Base-by-base conservation (phyloP, 495 filamentous ascomycete species). In the Aspergillus affinis region DNA sequence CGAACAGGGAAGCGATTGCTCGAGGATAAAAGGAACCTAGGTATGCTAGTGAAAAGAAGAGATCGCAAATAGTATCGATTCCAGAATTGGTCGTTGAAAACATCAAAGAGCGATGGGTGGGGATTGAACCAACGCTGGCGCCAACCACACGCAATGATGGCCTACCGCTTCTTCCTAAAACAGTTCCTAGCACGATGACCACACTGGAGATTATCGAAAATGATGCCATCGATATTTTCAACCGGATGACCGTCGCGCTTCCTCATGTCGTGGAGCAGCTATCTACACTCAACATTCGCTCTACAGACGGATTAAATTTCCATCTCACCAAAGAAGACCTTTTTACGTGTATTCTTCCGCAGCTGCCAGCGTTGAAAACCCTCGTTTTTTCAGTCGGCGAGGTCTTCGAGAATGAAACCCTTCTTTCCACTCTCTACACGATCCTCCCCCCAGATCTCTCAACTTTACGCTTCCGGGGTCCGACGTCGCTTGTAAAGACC, bases 191-290 rank as follows among this genome's bases (percentile, higher is more conserved):
- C 9, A 56, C 62, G 10, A 30, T 70, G 18, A 20, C 55, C 7
- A 65, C 48, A 7, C 20, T 72, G 10, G 70, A 70, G 21, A 72
- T 69, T 13, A 61, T 57, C 15, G 63, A 72, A 17, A 68, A 69
- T 29, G 69, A 72, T 29, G 61, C 65, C 3, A 57, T 72, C 0
- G 65, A 66, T 27, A 62, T 65, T 0, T 66, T 69, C 54, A 59
- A 27, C 48, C 61, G 66, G 2, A 67, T 72, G 65, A 30, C 50
- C 0, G 6, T 64, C 0, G 65, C 62, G 0, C 62, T 70, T n/a
- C 68, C 68, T 1, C 65, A 69, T 57, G 8, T 70, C 1, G 53
- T 70, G 1, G 54, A 60, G 2, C 65, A 66, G 8, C 54, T 72
- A 6, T 47, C 48, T 0, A 62, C 63, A 0, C 57, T 72, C 21